Conservation (phyloP, 1,284 basidiomycete species). For the Rhodotorula glutinis region DNA sequence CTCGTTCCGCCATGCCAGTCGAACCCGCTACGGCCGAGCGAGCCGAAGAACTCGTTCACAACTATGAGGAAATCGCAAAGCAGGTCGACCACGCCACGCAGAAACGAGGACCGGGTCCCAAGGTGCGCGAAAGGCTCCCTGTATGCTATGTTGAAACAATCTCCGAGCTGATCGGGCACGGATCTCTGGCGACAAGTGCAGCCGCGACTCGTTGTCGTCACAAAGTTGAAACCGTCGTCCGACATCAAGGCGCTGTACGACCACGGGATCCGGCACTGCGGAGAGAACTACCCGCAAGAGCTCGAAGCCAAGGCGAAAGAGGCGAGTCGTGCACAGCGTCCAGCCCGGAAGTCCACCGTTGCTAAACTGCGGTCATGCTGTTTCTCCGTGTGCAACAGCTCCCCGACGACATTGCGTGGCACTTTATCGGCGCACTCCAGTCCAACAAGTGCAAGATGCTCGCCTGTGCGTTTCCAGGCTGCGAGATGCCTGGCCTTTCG, state of each 20-base stretch:
- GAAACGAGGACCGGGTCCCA: background rate
- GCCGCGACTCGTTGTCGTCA: constrained; percentile 76
- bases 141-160: too few species aligned
- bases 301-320: constrained; percentile 79
- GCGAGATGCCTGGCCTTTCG: background rate
- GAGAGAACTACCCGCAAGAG: constrained; percentile 97
- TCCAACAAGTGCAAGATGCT: constrained; percentile 91
- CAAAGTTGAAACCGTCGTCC: constrained; percentile 86
- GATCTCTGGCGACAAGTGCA: background rate
- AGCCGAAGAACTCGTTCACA: constrained; percentile 49
- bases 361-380: background rate
- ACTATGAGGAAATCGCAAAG: constrained; percentile 48
- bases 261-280: constrained; percentile 79
- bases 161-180: too few species aligned
- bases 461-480: constrained; percentile 68
- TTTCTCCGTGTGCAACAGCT: constrained; percentile 56
- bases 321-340: constrained; percentile 50
- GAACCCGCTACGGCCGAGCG: constrained; percentile 43
- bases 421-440: constrained; percentile 92
- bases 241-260: constrained; percentile 81
- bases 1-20: constrained; percentile 11
- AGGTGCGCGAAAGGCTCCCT: background rate
- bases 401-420: constrained; percentile 83
- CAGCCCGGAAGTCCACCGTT: too few species aligned
- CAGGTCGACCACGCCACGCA: constrained; percentile 46